Percentiles rank a stretch among this genome's conserved stretches.
These are phyloP conservation scores for Capronia coronata DNA, from an alignment of 2,329 filamentous ascomycete genomes.

Conservation along the genomic window DNA sequence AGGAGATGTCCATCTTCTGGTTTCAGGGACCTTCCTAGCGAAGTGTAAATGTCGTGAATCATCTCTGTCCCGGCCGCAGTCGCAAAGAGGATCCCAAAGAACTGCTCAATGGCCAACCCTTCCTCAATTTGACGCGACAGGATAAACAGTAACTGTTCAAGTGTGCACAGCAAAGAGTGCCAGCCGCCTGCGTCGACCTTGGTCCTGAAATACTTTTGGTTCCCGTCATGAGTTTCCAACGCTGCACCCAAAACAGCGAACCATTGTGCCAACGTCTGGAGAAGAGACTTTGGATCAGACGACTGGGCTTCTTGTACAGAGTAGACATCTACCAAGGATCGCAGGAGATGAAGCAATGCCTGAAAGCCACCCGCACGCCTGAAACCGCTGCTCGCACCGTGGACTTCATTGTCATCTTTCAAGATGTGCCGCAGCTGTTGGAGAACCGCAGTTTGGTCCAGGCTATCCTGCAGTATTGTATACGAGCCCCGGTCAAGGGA, in stretches of 20 bases:
- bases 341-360: constrained; percentile 61
- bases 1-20: constrained; percentile 7
- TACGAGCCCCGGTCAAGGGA: constrained; percentile 30
- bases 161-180: constrained; percentile 65
- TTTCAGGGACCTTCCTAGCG: constrained; percentile 11
- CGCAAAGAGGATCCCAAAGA: constrained; percentile 75
- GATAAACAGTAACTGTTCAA: constrained; percentile 21
- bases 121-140: constrained; percentile 10
- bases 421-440: constrained; percentile 61
- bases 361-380: constrained; percentile 74
- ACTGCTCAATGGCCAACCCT: constrained; percentile 59
- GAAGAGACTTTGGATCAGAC: constrained; percentile 42
- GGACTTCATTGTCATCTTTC: constrained; percentile 46
- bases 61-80: constrained; percentile 75
- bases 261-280: constrained; percentile 57
- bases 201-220: constrained; percentile 77
- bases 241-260: constrained; percentile 63
- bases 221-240: constrained; percentile 73
- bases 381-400: constrained; percentile 68
- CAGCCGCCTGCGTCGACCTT: constrained; percentile 72
- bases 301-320: constrained; percentile 40
- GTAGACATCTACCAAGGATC: constrained; percentile 68
- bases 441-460: constrained; percentile 50
- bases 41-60: constrained; percentile 57
- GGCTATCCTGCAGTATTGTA: constrained; percentile 32